phyloP scores from a whole-genome alignment of 768 basidiomycete species.

The Lactarius pseudohatsudake region DNA sequence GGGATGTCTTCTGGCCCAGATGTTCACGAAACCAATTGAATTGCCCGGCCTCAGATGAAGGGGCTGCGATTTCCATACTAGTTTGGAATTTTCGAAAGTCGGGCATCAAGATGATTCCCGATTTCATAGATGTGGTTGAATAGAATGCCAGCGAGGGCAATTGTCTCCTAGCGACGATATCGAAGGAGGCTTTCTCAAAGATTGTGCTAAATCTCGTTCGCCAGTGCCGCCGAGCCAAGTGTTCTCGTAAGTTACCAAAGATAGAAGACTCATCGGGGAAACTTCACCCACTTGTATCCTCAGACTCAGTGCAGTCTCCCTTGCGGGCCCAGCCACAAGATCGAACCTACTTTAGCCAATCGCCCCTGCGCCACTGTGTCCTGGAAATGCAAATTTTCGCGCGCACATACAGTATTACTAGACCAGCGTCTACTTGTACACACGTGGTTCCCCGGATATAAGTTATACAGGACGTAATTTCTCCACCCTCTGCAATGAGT shows the following conservation, averaged over 20 bases:
- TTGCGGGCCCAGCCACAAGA: too few relatives aligned
- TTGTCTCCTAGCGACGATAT: not conserved
- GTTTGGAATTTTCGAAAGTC: not conserved
- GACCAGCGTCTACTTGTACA: too few relatives aligned
- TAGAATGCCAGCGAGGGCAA: too few relatives aligned
- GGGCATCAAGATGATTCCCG: not conserved
- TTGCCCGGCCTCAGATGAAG: not conserved
- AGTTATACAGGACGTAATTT: not conserved
- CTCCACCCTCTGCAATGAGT: not conserved
- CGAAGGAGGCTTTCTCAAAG: not conserved
- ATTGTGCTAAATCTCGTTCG: not conserved
- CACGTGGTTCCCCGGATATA: too few relatives aligned
- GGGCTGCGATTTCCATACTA: not conserved
- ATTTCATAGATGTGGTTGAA: not conserved
- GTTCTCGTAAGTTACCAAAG: not conserved
- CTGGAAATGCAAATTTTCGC: too few relatives aligned
- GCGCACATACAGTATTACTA: too few relatives aligned
- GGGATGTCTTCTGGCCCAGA: not conserved
- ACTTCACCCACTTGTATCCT: not conserved
- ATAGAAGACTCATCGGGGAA: not conserved
- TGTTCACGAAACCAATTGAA: not conserved
- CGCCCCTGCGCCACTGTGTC: too few relatives aligned
- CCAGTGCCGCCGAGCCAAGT: not conserved
- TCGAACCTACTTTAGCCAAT: too few relatives aligned
- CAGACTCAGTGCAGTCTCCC: too few relatives aligned